Evolutionary conservation across 225 moss, liverwort and hornwort genomes (phyloP), one percentile per base, ranked within the genome.

Genomic region (Marchantia paleacea): DNA sequence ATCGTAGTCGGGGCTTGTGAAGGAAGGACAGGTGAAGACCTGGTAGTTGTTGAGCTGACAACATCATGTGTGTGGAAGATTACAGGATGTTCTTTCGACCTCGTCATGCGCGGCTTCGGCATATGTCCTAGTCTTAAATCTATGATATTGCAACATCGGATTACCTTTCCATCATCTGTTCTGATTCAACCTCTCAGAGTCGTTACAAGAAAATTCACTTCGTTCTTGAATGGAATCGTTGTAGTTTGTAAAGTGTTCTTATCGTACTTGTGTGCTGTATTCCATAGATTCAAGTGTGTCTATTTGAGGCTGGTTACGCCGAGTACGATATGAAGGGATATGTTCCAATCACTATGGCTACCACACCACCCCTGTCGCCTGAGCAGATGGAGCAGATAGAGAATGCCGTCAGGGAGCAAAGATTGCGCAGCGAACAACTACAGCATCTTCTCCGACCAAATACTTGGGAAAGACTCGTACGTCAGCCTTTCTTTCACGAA

Each of bases 401-500:
- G 53, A 52, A 0, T 55, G 24, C 26, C 24, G 25, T 55, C 25
- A 49, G 74, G 28, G 22, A 74, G 16, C 53, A 74, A 74, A 52
- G 55, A 8, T 55, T 55, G 14, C 74, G 74, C 53, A 20, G 48
- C 1, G 69, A 70, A 39, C 69, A 70, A 47, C 48, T 47, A 47
- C 74, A 54, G 25, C 74, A 74, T 74, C 74, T 24, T 55, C 55
- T 52, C 26, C 74, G 53, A 12, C 55, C 52, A 14, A 52, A 52
- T 54, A 55, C 74, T 53, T 74, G 74, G 74, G 74, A 74, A 18
- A 74, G 25, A 74, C 74, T 74, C 24, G 74, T 74, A 74, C 31
- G 74, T 74, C 26, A 7, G 24, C 25, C 16, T 24, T 12, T 55
- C 26, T 73, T 12, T 70, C 47, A 57, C 19, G 57, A 13, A 39